Conservation (phyloP, 805 yeast genomes). For the Naumovozyma castellii region DNA sequence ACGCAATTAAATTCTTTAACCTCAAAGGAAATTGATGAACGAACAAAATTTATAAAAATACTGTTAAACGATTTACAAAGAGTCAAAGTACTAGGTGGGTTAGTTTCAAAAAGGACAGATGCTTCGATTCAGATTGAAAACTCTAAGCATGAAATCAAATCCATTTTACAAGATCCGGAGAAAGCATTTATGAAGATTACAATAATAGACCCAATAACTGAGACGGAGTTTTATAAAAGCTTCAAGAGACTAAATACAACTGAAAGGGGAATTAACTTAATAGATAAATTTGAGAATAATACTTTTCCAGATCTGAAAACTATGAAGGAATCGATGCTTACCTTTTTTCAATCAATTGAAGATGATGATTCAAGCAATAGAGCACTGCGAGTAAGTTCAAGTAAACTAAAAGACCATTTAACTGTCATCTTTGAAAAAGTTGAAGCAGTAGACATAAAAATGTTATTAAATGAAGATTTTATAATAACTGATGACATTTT, state of each 20-base stretch:
- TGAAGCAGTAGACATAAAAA: constrained; percentile 7
- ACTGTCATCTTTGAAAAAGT: constrained; percentile 4
- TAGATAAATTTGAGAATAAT: constrained; percentile 11
- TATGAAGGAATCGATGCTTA: constrained; percentile 8
- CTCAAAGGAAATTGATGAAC: constrained; percentile 33
- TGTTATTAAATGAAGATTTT: constrained; percentile 22
- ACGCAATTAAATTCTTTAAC: constrained; percentile 23
- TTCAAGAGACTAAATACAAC: constrained; percentile 11
- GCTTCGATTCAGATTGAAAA: constrained; percentile 6
- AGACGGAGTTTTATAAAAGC: constrained; percentile 22
- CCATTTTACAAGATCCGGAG: constrained; percentile 19
- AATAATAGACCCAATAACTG: constrained; percentile 19
- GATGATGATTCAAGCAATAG: constrained; percentile 8
- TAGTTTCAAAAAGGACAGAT: constrained; percentile 31
- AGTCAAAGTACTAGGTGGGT: constrained; percentile 32
- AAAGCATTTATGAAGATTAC: constrained; percentile 13
- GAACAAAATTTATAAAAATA: constrained; percentile 31
- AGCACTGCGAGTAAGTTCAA: constrained; percentile 8
- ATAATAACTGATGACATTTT: constrained; percentile 14
- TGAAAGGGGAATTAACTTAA: constrained; percentile 10
- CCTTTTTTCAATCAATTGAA: constrained; percentile 10
- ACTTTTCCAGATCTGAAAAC: constrained; percentile 4
- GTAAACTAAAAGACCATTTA: constrained; percentile 9
- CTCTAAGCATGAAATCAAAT: constrained; percentile 4
- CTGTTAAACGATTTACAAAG: constrained; percentile 34